Conservation (phyloP, 129 eudicot genomes). For the Tanacetum coccineum region DNA sequence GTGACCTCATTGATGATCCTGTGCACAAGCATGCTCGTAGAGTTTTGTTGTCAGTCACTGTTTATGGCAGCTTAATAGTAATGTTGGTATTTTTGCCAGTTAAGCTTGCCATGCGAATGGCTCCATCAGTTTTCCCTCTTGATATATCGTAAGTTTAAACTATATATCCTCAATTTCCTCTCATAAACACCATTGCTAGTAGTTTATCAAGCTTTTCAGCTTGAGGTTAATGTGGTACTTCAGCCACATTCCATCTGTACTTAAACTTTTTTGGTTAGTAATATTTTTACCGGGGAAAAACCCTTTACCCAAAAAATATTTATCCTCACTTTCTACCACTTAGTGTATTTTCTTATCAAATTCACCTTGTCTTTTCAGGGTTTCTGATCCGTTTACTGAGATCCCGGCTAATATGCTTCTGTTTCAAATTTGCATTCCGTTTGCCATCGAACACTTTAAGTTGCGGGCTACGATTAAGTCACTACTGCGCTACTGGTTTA, state of each 20-base stretch:
- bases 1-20: conserved; percentile 93
- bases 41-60: conserved; percentile 84
- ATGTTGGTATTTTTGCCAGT: conserved; percentile 91
- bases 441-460: conserved; percentile 86
- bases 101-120: conserved; percentile 91
- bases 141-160: conserved; percentile 69
- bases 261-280: too few relatives aligned
- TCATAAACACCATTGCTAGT: too few relatives aligned
- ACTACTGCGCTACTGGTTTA: conserved; percentile 82
- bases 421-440: conserved; percentile 93
- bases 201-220: too few relatives aligned
- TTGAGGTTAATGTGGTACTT: too few relatives aligned
- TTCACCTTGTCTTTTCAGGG: conserved; percentile 40
- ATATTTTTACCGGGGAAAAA: too few relatives aligned
- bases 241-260: too few relatives aligned
- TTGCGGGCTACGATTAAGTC: conserved; percentile 76
- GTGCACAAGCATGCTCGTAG: conserved; percentile 97
- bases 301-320: too few relatives aligned
- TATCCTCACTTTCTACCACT: too few relatives aligned
- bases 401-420: conserved; percentile 94
- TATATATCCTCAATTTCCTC: background rate
- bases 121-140: conserved; percentile 82
- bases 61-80: conserved; percentile 85
- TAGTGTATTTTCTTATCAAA: background rate
- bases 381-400: conserved; percentile 94